A percentile compares a stretch with the other conserved stretches of the same genome.
phyloP scores from a whole-genome alignment of 2,329 filamentous ascomycete genomes.

The Pseudogymnoascus sp. region DNA sequence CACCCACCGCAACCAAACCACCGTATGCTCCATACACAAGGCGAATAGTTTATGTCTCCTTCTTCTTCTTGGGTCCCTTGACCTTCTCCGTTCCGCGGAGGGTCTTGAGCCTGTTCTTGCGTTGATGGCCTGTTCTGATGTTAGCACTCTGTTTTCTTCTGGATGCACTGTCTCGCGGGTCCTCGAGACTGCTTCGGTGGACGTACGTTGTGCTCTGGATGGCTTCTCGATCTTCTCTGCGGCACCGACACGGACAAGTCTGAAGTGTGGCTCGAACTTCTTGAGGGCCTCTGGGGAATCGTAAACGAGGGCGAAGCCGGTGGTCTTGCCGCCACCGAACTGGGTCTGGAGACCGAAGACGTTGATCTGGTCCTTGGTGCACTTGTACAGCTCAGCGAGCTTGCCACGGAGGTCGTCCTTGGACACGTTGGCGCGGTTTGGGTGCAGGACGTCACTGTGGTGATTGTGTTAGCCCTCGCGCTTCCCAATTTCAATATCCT shows the following conservation, averaged over 20 bases:
- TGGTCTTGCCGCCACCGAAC: constrained; percentile 99
- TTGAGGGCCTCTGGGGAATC: constrained; percentile 97
- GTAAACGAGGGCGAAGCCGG: constrained; percentile 97
- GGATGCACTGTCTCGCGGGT: not conserved
- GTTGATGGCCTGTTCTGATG: constrained; percentile 79
- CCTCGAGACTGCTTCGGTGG: constrained; percentile 14
- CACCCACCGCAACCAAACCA: constrained; percentile 24
- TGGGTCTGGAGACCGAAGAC: constrained; percentile 98
- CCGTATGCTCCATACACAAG: constrained; percentile 20
- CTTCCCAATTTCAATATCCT: constrained; percentile 14
- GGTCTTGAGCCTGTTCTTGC: constrained; percentile 99
- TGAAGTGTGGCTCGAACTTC: constrained; percentile 99
- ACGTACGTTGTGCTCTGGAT: constrained; percentile 98
- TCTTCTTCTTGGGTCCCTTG: constrained; percentile 92
- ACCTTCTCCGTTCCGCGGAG: constrained; percentile 95
- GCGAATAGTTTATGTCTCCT: constrained; percentile 66
- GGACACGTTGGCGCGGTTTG: constrained; percentile 94
- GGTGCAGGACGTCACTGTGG: constrained; percentile 95
- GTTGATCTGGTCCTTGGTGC: constrained; percentile 92
- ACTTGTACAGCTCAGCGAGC: constrained; percentile 94
- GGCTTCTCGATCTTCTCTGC: constrained; percentile 95
- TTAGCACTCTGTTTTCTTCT: not conserved
- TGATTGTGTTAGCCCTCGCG: constrained; percentile 5
- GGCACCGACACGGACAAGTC: constrained; percentile 85
- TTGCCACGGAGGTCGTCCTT: constrained; percentile 97